Evolutionary conservation across 768 basidiomycete species (phyloP), one percentile per base, ranked within the genome.

Genomic region (Calocera viscosa): DNA sequence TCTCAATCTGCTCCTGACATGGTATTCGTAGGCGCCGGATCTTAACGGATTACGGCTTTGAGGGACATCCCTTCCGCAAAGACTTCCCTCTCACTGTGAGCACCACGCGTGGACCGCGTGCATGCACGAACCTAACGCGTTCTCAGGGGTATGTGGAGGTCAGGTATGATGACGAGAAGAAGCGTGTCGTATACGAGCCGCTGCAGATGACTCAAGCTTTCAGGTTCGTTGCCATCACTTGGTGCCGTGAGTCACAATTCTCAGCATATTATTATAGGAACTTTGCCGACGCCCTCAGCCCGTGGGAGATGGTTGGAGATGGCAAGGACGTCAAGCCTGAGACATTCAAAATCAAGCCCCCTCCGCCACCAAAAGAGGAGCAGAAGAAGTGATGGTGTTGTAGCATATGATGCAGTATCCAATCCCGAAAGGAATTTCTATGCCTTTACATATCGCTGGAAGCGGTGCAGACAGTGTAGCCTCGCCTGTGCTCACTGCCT

Each of bases 191-290:
- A 38, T 96, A 97, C 73, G 96, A 99, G 76, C 96, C 96, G 38
- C 81, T 99, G 60, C 96, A 99, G 75, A 82, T 99, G 67, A 94
- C 95, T 1, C 96, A 99, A 75, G 95, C 96, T 49, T 99, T 95
- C 88, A 86, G 93, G 93, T 94, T 72, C 68, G 28, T 47, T 3
- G 24, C 19, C 5, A 7, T 5, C 43, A 19, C 24, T 8, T 19
- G 19, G 19, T 7, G 24, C 3, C 19, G 19, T 7, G 7, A 47
- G 3, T 24, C 24, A 19, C 43, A 19, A 65, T 33, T 34, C 65
- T 68, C 63, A 40, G 32, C 72, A 28, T 19, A 28, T 28, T 30
- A 22, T 16, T 39, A 1, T 71, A 94, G 95, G 67, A 97, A 98
- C 80, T 98, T 97, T 74, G 92, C 93, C 74, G 86, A 92, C 65